Conservation (phyloP, 2,329 filamentous ascomycete genomes). For the Fusarium hostae region DNA sequence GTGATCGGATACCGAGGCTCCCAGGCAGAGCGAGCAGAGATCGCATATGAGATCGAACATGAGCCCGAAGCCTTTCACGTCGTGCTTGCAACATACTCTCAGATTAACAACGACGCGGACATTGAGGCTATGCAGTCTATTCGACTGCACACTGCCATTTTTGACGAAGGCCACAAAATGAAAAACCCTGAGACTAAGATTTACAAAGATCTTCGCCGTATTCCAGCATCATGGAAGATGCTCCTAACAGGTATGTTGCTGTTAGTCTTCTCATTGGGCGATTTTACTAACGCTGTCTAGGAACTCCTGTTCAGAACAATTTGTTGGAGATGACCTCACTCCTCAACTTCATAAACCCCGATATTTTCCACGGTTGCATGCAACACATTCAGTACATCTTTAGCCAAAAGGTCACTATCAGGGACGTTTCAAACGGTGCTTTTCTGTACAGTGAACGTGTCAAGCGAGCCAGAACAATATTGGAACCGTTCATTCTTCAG, state of each 20-base stretch:
- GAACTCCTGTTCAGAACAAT: conserved; percentile 95
- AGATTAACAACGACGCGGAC: conserved; percentile 64
- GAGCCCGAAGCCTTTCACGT: conserved; percentile 73
- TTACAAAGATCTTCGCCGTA: conserved; percentile 81
- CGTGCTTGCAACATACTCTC: conserved; percentile 69
- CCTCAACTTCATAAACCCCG: conserved; percentile 92
- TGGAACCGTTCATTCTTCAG: conserved; percentile 94
- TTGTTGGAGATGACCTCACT: conserved; percentile 90
- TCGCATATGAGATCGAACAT: conserved; percentile 73
- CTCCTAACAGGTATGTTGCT: conserved; percentile 65
- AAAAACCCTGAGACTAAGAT: conserved; percentile 88
- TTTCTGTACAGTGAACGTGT: conserved; percentile 90
- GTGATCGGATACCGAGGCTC: conserved; percentile 78
- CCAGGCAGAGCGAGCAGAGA: conserved; percentile 73
- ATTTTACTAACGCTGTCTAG: conserved; percentile 60
- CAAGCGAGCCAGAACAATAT: conserved; percentile 85
- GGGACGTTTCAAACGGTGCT: conserved; percentile 81
- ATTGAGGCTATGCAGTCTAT: conserved; percentile 62
- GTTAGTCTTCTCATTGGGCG: neutral
- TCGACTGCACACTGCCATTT: conserved; percentile 71
- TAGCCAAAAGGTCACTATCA: conserved; percentile 88
- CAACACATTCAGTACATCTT: conserved; percentile 89
- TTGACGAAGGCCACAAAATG: conserved; percentile 93
- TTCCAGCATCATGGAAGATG: conserved; percentile 84
- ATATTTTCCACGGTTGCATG: conserved; percentile 80